A percentile compares a stretch with the other conserved stretches of the same genome.
Conservation (phyloP, 179 eudicot species). For the Gypsophila paniculata region DNA sequence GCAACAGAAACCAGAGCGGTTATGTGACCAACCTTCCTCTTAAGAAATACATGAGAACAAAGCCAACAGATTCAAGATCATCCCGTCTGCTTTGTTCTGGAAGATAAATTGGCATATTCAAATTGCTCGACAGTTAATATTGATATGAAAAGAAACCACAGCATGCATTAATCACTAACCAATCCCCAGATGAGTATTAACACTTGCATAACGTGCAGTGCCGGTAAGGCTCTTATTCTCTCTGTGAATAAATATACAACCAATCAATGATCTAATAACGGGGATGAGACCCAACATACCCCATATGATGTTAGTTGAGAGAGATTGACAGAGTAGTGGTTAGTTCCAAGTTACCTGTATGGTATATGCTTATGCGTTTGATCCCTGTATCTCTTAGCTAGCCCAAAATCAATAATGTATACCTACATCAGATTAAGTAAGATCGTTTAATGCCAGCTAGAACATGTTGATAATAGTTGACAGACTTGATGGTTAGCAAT, state of each 20-base stretch:
- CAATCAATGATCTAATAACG: conserved; percentile 5
- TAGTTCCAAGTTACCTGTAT: conserved; percentile 51
- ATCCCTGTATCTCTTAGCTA: conserved; percentile 89
- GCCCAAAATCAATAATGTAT: conserved; percentile 80
- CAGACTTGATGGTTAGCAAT: too few relatives aligned
- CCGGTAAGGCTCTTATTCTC: conserved; percentile 93
- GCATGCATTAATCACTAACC: conserved; percentile 48
- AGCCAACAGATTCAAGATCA: conserved; percentile 95
- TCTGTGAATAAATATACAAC: conserved; percentile 34
- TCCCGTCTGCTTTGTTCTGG: conserved; percentile 98
- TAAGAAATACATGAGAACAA: conserved; percentile 86
- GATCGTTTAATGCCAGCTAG: neutral
- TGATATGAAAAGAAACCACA: neutral
- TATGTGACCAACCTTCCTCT: conserved; percentile 72
- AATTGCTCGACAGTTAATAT: conserved; percentile 5
- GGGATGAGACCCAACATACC: too few relatives aligned
- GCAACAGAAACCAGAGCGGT: neutral
- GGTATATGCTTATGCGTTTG: conserved; percentile 98
- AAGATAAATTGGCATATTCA: conserved; percentile 27
- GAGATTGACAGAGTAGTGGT: neutral
- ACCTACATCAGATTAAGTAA: conserved; percentile 40
- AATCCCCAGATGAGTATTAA: conserved; percentile 89
- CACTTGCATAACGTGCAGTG: conserved; percentile 97
- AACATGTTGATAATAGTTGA: neutral
- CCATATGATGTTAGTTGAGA: too few relatives aligned